Evolutionary conservation across 1,284 basidiomycete genomes (phyloP).

Genomic region (Ceratobasidium sp.): DNA sequence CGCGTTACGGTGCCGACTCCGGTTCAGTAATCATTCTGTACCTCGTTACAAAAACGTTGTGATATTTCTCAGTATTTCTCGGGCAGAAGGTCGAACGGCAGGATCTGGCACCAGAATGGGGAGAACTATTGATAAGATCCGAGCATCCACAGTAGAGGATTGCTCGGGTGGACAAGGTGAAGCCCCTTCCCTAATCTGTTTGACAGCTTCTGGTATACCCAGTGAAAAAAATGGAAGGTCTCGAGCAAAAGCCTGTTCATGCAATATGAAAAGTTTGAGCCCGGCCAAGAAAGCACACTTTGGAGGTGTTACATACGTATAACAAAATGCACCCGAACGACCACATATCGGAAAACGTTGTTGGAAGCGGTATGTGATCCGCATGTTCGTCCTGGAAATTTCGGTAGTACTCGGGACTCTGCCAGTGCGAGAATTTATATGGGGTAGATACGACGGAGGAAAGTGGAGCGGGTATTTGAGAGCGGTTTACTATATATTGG

Average conservation of each 20-base stretch:
- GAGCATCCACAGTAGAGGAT: background rate
- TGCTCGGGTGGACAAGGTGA: background rate
- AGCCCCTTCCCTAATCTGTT: background rate
- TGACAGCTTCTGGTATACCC: background rate
- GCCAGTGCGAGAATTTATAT: background rate
- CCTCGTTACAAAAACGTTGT: no score
- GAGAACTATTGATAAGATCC: background rate
- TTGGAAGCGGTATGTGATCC: constrained; percentile 7
- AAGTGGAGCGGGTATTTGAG: background rate
- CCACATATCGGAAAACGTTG: constrained; percentile 23
- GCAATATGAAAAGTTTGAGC: background rate
- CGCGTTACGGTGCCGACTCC: no score
- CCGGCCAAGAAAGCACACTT: background rate
- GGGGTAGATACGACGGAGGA: constrained; percentile 3
- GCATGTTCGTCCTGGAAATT: background rate
- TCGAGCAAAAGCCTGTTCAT: background rate
- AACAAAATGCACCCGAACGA: constrained; percentile 7
- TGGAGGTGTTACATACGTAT: background rate
- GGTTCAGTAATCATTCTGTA: no score
- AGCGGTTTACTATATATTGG: constrained; percentile 13
- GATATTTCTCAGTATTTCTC: background rate
- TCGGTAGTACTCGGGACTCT: constrained; percentile 12
- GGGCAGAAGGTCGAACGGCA: constrained; percentile 1
- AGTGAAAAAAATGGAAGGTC: background rate
- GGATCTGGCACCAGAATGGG: background rate